Base-by-base conservation (phyloP, 2,329 filamentous ascomycete genomes). In the Fusarium sacchari region DNA sequence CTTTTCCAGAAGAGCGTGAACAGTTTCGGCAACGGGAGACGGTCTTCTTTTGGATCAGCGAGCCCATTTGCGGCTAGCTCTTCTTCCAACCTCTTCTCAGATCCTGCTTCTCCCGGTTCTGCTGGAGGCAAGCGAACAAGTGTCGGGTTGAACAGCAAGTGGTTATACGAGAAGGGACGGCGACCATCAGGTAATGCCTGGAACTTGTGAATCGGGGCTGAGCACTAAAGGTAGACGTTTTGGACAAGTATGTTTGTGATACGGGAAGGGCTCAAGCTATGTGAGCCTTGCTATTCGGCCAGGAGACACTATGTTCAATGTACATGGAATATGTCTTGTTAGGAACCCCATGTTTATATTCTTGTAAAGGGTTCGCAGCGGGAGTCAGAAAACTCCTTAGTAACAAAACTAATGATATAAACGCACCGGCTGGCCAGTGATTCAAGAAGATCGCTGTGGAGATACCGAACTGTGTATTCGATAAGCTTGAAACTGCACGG, bases 141-240 rank as follows among this genome's bases (percentile, higher is more conserved):
- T 74, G 90, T 97, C 59, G 91, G 91, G 2, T 80, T 98, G 79
- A 98, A 96, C 82, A 97, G 91, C 84, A 97, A 96, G 84, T 98
- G 96, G 96, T 83, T 98, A 68, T 98, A 97, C 80, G 94, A 98
- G 82, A 94, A 91, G 83, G 92, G 93, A 77, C 85, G 91, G 80
- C 81, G 90, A 80, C 84, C 88, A 75, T 85, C 87, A 58, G 81
- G 85, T 17, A 86, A 81, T 62, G 78, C 82, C 37, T 86, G 84
- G 82, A 74, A 79, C 56, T 79, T 81, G 53, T 83, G 47, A 79
- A 49, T 13, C 40, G 18, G 20, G 30, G 11, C n/a, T 46, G 40
- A 52, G 20, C 63, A 65, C 64, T 59, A 44, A 66, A 55, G 32
- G 24, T 47, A 47, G 36, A 40, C 22, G n/a, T 56, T 56, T 60